These are phyloP conservation scores for Claviceps arundinis DNA, from an alignment of 2,329 filamentous ascomycete genomes.

Conservation along the genomic window DNA sequence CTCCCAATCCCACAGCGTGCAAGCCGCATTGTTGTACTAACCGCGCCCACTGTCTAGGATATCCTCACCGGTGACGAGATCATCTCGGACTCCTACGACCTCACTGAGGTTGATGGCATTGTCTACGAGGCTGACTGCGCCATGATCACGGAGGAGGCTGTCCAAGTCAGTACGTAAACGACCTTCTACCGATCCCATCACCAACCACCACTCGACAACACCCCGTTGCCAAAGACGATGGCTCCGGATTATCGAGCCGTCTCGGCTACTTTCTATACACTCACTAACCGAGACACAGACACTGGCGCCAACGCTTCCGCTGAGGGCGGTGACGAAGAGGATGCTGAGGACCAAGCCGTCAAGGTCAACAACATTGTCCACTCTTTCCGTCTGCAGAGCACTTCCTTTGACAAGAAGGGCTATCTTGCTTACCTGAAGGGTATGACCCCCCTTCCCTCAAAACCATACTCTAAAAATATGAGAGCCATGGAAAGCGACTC, in stretches of 20 bases:
- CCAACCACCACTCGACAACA: not conserved
- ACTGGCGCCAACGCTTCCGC: conserved; percentile 95
- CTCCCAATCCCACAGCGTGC: conserved; percentile 1
- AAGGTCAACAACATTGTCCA: conserved; percentile 88
- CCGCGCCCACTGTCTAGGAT: conserved; percentile 47
- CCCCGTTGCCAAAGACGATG: too few relatives aligned
- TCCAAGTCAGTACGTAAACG: conserved; percentile 52
- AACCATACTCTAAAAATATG: too few relatives aligned
- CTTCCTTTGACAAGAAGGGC: conserved; percentile 73
- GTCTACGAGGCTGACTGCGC: conserved; percentile 85
- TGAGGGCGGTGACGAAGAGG: conserved; percentile 78
- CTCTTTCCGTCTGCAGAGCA: conserved; percentile 78
- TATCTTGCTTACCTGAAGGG: conserved; percentile 79
- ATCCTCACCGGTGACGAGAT: conserved; percentile 84
- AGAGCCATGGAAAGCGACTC: too few relatives aligned
- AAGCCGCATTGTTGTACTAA: conserved; percentile 8
- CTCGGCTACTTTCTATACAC: not conserved
- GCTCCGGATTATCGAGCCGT: not conserved
- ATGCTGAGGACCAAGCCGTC: conserved; percentile 52
- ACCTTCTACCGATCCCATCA: not conserved
- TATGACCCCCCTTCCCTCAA: conserved; percentile 25
- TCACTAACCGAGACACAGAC: conserved; percentile 34
- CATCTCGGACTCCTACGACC: conserved; percentile 84
- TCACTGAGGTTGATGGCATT: conserved; percentile 66
- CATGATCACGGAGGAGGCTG: conserved; percentile 70